Percentiles rank a stretch among this genome's conserved stretches.
These are phyloP conservation scores for Pelargonium fulgidum DNA, from an alignment of 441 rosid genomes.

Conservation along the genomic window DNA sequence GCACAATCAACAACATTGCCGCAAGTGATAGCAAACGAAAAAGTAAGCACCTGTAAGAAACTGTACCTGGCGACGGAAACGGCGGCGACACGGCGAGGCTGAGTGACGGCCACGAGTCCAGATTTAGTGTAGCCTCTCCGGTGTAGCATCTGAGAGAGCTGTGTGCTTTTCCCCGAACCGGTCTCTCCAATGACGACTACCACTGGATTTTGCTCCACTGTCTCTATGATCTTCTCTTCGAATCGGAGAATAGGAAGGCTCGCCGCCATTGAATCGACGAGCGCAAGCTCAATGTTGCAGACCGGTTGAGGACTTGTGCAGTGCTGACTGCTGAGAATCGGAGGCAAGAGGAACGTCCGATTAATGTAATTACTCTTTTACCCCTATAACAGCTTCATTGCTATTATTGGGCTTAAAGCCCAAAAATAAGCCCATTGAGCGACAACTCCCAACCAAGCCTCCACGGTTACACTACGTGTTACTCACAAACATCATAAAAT, in stretches of 20 bases:
- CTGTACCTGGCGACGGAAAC: constrained; percentile 81
- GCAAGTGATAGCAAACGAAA: background rate
- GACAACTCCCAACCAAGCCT: background rate
- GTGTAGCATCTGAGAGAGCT: constrained; percentile 91
- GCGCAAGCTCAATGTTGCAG: constrained; percentile 12
- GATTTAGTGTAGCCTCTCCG: constrained; percentile 71
- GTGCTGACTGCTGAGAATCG: background rate
- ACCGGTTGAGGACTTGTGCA: background rate
- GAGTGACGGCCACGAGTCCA: constrained; percentile 76
- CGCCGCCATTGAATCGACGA: constrained; percentile 36
- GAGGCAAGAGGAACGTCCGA: background rate
- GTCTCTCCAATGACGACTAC: constrained; percentile 87
- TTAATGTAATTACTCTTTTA: background rate
- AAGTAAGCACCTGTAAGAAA: background rate
- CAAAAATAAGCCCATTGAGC: no score
- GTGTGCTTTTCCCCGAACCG: constrained; percentile 98
- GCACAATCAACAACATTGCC: background rate
- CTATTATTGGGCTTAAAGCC: no score
- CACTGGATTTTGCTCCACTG: constrained; percentile 64
- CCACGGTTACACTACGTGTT: constrained; percentile 1
- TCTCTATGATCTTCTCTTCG: constrained; percentile 64
- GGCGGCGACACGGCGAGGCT: constrained; percentile 97
- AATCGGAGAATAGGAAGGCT: constrained; percentile 76
- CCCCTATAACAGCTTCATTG: background rate
- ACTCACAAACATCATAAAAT: background rate